Conservation (phyloP, 306 rosid genomes). For the Amphicarpaea edgeworthii region DNA sequence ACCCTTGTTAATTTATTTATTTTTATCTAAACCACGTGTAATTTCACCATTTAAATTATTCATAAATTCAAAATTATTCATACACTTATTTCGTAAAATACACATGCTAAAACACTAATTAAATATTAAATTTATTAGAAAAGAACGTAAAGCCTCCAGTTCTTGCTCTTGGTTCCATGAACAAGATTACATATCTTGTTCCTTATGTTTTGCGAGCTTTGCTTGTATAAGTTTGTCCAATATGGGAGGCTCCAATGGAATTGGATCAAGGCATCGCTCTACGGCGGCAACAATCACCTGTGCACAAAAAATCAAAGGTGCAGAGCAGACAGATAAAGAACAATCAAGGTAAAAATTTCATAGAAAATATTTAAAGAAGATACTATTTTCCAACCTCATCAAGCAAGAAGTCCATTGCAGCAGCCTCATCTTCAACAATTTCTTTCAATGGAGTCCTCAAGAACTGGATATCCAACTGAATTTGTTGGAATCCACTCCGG, state of each 20-base stretch:
- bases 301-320: neutral
- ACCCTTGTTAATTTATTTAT: too few species aligned
- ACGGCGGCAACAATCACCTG: conserved; percentile 86
- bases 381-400: conserved; percentile 86
- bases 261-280: conserved; percentile 92
- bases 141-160: conserved; percentile 4
- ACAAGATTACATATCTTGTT: conserved; percentile 53
- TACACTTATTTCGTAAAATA: neutral
- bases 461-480: conserved; percentile 90
- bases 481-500: conserved; percentile 93
- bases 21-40: too few species aligned
- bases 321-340: neutral
- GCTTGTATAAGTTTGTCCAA: conserved; percentile 84
- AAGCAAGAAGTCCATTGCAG: conserved; percentile 80
- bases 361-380: too few species aligned
- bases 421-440: conserved; percentile 83
- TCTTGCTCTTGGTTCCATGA: too few species aligned
- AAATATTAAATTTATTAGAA: neutral
- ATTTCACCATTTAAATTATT: too few species aligned
- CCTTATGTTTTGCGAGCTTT: conserved; percentile 66
- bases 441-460: conserved; percentile 77
- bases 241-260: conserved; percentile 82
- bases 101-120: neutral
- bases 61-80: neutral
- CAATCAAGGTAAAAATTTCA: neutral